These are phyloP conservation scores for Marsdenia floribunda DNA, from an alignment of 257 asterid genomes.

Conservation along the genomic window DNA sequence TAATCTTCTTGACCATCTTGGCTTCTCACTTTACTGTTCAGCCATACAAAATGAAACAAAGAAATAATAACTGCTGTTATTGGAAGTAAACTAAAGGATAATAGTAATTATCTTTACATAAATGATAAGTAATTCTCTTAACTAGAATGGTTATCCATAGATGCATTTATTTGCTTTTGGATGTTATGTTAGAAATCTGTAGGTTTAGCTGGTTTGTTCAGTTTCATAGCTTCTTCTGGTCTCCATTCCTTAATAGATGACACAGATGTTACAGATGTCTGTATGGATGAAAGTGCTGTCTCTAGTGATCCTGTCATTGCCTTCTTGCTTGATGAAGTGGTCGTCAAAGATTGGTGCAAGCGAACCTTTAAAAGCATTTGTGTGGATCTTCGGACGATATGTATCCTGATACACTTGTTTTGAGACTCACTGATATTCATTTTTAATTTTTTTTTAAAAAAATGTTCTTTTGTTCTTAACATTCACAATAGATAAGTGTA, in stretches of 20 bases:
- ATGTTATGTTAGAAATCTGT: background rate
- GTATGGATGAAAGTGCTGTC: slow-evolving; percentile 97
- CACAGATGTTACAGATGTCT: slow-evolving; percentile 88
- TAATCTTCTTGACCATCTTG: background rate
- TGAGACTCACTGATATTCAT: background rate
- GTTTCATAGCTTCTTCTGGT: slow-evolving; percentile 11
- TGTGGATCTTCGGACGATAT: slow-evolving; percentile 52
- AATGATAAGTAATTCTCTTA: background rate
- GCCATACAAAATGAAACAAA: background rate
- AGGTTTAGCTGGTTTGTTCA: background rate
- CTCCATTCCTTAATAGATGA: slow-evolving; percentile 49
- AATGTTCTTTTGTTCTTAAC: slow-evolving; percentile 44
- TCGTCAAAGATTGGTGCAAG: slow-evolving; percentile 97
- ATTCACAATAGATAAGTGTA: slow-evolving; percentile 47
- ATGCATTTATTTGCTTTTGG: background rate
- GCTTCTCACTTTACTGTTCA: background rate
- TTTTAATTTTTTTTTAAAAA: slow-evolving; percentile 8
- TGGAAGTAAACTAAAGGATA: background rate
- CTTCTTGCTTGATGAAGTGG: slow-evolving; percentile 93
- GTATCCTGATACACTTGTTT: slow-evolving; percentile 58
- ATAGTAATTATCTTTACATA: background rate
- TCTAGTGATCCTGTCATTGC: slow-evolving; percentile 93
- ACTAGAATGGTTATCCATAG: background rate
- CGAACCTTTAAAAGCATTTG: slow-evolving; percentile 49
- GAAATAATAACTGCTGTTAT: background rate